Conservation (phyloP, 495 filamentous ascomycete species). For the Astrothelium macrocarpum region DNA sequence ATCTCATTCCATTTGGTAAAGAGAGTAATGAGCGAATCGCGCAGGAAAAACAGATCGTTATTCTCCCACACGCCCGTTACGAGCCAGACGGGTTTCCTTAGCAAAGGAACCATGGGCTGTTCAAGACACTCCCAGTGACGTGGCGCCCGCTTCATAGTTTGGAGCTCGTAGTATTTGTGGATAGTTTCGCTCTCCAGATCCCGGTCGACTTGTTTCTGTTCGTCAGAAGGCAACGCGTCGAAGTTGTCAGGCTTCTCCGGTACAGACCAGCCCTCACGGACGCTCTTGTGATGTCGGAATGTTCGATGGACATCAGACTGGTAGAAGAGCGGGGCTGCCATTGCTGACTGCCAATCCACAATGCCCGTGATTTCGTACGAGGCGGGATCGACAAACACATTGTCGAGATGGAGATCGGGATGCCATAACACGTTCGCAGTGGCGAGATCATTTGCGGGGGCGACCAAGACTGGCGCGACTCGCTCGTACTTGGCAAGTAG, state of each 20-base stretch:
- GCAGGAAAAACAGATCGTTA: slow-evolving; percentile 32
- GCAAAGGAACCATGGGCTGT: slow-evolving; percentile 15
- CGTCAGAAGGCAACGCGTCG: slow-evolving; percentile 19
- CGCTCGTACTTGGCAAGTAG: slow-evolving; percentile 14
- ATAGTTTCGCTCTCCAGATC: slow-evolving; percentile 26
- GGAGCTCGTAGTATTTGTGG: slow-evolving; percentile 31
- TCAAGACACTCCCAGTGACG: slow-evolving; percentile 28
- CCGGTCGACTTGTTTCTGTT: slow-evolving; percentile 25
- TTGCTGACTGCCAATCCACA: slow-evolving; percentile 29
- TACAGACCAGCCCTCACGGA: slow-evolving; percentile 25
- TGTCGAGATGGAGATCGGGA: slow-evolving; percentile 30
- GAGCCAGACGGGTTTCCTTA: slow-evolving; percentile 30
- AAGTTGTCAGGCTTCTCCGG: slow-evolving; percentile 27
- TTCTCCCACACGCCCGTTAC: slow-evolving; percentile 29
- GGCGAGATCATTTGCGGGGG: slow-evolving; percentile 10
- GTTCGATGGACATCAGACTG: slow-evolving; percentile 26
- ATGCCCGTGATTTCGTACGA: slow-evolving; percentile 26
- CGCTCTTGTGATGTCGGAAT: slow-evolving; percentile 25
- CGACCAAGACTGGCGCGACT: slow-evolving; percentile 15
- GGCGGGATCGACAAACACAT: slow-evolving; percentile 30
- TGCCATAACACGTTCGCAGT: slow-evolving; percentile 24
- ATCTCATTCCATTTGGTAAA: slow-evolving; percentile 25
- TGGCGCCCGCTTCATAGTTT: slow-evolving; percentile 26
- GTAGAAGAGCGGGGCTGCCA: slow-evolving; percentile 17
- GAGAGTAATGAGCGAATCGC: slow-evolving; percentile 27